Percentiles rank a stretch among this genome's conserved stretches.
Evolutionary conservation across 805 yeast species (phyloP).

Genomic region (Hanseniaspora jakobsenii): DNA sequence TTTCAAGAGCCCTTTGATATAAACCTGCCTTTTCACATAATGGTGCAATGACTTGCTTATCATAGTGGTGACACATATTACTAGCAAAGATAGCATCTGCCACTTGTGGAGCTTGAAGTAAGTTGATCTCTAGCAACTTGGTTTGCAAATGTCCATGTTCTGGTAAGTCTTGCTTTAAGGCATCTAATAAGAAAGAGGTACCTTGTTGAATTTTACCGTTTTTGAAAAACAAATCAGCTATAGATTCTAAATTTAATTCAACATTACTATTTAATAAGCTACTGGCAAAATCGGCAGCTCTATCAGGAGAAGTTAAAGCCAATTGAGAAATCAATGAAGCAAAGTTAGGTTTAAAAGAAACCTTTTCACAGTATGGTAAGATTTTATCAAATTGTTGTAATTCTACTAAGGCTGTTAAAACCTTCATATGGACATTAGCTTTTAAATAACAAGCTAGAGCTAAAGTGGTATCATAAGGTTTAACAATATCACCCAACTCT

Average conservation of each 20-base stretch:
- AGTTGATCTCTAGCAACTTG: conserved; percentile 79
- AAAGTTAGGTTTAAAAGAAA: conserved; percentile 78
- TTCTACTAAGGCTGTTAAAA: conserved; percentile 84
- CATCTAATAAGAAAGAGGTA: conserved; percentile 91
- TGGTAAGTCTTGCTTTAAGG: conserved; percentile 84
- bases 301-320: conserved; percentile 89
- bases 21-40: conserved; percentile 94
- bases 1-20: conserved; percentile 89
- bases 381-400: conserved; percentile 94
- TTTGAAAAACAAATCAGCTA: conserved; percentile 87
- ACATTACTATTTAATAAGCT: conserved; percentile 55
- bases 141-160: conserved; percentile 95
- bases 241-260: conserved; percentile 62
- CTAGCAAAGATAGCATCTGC: conserved; percentile 98
- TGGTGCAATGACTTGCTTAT: conserved; percentile 81
- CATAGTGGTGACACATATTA: conserved; percentile 90
- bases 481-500: conserved; percentile 91
- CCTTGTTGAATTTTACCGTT: conserved; percentile 95
- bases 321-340: conserved; percentile 80
- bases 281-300: conserved; percentile 93
- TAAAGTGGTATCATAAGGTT: conserved; percentile 70
- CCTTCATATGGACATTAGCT: conserved; percentile 73
- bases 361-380: conserved; percentile 84
- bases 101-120: conserved; percentile 95
- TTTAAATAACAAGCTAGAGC: conserved; percentile 86